Evolutionary conservation across 140 eudicot genomes (phyloP).

Genomic region (Oenanthe javanica): DNA sequence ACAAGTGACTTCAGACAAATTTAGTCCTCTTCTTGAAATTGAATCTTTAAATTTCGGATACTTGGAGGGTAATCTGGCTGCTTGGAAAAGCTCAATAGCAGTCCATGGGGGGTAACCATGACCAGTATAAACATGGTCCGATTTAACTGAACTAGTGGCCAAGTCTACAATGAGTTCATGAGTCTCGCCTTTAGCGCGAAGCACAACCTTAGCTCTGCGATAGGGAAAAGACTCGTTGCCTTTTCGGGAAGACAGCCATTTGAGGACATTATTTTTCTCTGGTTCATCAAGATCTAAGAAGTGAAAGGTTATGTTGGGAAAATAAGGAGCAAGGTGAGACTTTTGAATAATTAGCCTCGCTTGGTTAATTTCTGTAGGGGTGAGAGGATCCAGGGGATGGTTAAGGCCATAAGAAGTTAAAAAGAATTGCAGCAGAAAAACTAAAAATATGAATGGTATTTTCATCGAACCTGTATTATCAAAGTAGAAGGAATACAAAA

Average conservation of each 20-base stretch:
- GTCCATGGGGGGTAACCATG: slow-evolving; percentile 74
- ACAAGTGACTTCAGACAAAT: slow-evolving; percentile 65
- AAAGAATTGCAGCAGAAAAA: slow-evolving; percentile 19
- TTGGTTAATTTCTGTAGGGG: slow-evolving; percentile 45
- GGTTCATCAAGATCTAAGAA: slow-evolving; percentile 80
- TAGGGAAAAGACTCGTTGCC: slow-evolving; percentile 35
- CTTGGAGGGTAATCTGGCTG: slow-evolving; percentile 40
- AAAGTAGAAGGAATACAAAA: slow-evolving; percentile 11
- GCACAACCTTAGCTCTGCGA: slow-evolving; percentile 57
- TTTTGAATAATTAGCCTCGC: slow-evolving; percentile 39
- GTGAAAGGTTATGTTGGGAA: slow-evolving; percentile 51
- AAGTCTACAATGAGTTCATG: slow-evolving; percentile 56
- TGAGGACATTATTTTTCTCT: slow-evolving; percentile 42
- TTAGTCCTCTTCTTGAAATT: slow-evolving; percentile 47
- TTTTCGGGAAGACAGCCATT: slow-evolving; percentile 43
- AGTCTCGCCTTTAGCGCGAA: slow-evolving; percentile 47
- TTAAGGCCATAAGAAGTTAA: slow-evolving; percentile 16
- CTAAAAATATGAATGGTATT: slow-evolving; percentile 13
- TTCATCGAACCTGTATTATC: slow-evolving; percentile 20
- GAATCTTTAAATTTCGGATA: slow-evolving; percentile 40
- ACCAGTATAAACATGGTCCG: slow-evolving; percentile 51
- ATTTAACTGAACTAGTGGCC: slow-evolving; percentile 27
- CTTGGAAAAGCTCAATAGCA: slow-evolving; percentile 41
- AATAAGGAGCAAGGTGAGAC: slow-evolving; percentile 35
- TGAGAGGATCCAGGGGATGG: slow-evolving; percentile 78